These are phyloP conservation scores for Zea mays DNA, from an alignment of 176 grass and related monocot species.

Conservation along the genomic window Zm-B73-REFERENCE-NAM-5.0 NC_050099.1:214606501-214607000, in stretches of 20 bases:
- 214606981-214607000: not conserved
- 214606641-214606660: not conserved
- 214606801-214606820: conserved; percentile 79
- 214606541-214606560: conserved; percentile 27
- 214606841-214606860: conserved; percentile 66
- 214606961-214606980: not conserved
- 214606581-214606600: not conserved
- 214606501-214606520: not conserved
- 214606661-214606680: not conserved
- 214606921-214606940: not conserved
- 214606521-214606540: not conserved
- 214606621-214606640: not conserved
- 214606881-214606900: conserved; percentile 97
- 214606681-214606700: conserved; percentile 70
- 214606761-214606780: conserved; percentile 71
- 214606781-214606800: conserved; percentile 76
- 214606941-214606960: not conserved
- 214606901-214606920: conserved; percentile 13
- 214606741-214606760: conserved; percentile 89
- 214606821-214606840: conserved; percentile 85
- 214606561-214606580: not conserved
- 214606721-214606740: conserved; percentile 81
- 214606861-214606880: conserved; percentile 89
- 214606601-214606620: not conserved
- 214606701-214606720: conserved; percentile 88